Conservation (phyloP, 2,329 filamentous ascomycete genomes). For the Pezicula carpinea region DNA sequence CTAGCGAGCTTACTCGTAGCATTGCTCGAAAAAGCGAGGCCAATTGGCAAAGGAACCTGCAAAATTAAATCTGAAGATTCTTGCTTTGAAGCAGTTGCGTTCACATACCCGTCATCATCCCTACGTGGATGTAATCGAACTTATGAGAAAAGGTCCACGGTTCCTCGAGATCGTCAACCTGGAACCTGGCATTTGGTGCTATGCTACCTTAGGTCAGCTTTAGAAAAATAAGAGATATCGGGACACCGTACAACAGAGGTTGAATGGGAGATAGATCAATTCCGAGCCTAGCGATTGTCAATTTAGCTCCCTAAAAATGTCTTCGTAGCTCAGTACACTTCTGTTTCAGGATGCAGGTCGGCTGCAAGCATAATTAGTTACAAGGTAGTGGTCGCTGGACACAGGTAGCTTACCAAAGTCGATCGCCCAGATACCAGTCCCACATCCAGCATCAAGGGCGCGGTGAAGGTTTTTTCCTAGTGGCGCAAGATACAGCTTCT, state of each 20-base stretch:
- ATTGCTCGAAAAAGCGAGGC: too few species aligned
- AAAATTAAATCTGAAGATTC: neutral
- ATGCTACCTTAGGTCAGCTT: slow-evolving; percentile 18
- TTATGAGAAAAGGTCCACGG: slow-evolving; percentile 40
- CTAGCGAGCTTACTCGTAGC: too few species aligned
- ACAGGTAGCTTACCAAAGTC: neutral
- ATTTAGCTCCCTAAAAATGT: too few species aligned
- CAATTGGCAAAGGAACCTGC: too few species aligned
- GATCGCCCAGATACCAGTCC: neutral
- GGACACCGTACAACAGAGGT: too few species aligned
- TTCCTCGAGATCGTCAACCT: slow-evolving; percentile 45
- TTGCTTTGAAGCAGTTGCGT: neutral
- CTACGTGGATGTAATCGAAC: slow-evolving; percentile 45
- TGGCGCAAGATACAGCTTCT: neutral
- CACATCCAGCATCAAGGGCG: neutral
- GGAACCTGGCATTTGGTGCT: slow-evolving; percentile 44
- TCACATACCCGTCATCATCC: slow-evolving; percentile 25
- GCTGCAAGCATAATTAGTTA: too few species aligned
- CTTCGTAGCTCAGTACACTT: too few species aligned
- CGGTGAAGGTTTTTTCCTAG: neutral
- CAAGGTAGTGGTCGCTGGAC: too few species aligned
- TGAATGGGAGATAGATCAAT: too few species aligned
- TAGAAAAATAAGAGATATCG: too few species aligned
- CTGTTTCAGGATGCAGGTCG: too few species aligned
- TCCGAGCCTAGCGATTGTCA: too few species aligned